Base-by-base conservation (phyloP, 2,329 filamentous ascomycete genomes). In the Lachnellula willkommii region DNA sequence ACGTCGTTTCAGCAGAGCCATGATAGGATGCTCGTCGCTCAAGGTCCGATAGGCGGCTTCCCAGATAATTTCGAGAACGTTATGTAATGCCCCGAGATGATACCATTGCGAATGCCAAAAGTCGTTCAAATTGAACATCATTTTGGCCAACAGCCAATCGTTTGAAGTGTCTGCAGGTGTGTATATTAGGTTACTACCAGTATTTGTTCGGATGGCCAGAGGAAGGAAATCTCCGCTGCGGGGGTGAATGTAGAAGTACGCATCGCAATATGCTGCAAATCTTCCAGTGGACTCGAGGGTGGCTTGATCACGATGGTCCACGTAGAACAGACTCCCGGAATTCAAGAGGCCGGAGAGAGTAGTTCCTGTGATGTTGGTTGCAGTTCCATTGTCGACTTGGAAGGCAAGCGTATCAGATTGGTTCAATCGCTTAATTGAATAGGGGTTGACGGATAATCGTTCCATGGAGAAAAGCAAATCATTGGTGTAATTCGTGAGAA, bases 101-200 rank as follows among this genome's bases (percentile, higher is more conserved):
- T 72, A 70, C 65, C 71, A 73, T 52, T 77, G 73, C 0, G 68
- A 67, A 55, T 74, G 71, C 65, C 74, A 78, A 37, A 78, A 68
- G 59, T 79, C 75, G 50, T 79, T 78, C 26, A 69, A 65, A 50
- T 78, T 77, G 62, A 76, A 77, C 61, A 76, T 70, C 45, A 78
- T 74, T 67, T 80, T 79, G 5, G 77, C 78, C 4, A 80, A 64
- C 5, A 77, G 63, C 77, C 77, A 80, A 64, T 80, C 77, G n/a
- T 72, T 70, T 3, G 63, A 24, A 0, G 59, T 51, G 55, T 80
- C 77, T 1, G 69, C 61, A 2, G 77, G 76, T 2, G 77, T 79
- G 64, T 80, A 80, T 5, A 73, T 68, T 37, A 77, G 62, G 56
- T 73, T 68, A 1, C 62, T 65, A 15, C 71, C 72, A 14, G 69